Base-by-base conservation (phyloP, 208 protist genomes). In the Leishmania tropica region DNA sequence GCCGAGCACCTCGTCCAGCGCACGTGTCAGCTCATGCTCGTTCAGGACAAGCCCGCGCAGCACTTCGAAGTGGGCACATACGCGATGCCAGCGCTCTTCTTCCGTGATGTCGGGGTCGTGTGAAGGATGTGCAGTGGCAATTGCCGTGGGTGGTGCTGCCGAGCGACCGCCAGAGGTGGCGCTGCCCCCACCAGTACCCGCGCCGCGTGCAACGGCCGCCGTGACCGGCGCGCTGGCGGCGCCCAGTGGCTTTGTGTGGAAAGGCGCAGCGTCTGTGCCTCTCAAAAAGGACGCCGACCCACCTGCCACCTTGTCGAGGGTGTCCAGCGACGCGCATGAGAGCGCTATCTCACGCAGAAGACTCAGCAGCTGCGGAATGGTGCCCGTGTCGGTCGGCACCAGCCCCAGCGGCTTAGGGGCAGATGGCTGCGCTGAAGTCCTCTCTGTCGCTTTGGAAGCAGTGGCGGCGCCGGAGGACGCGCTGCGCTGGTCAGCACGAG, bases 261-360 rank as follows among this genome's bases (percentile, higher is more conserved):
- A 45, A 53, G 17, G n/a, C 7, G 24, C 62, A 45, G 58, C 77
- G 5, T 11, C 40, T 15, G 37, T 5, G 48, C 62, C 31, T 53
- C 51, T 45, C 24, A 37, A 56, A 19, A 64, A 53, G 48, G 40
- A 35, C 37, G 7, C 24, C n/a, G 64, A 48, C 31, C 37, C 35
- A 40, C 40, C 40, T 3, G 70, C 40, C 28, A 40, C 54, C 51
- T 45, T 48, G 6, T 75, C 62, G 42, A 92, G 45, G n/a, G 83
- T 76, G 62, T 87, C 87, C 11, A 90, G 85, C 24, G 91, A 85
- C 58, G 80, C 81, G 71, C 88, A 87, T 10, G 80, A 85, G 5
- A 90, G 83, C 19, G 87, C 85, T 42, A 96, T 88, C 77, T 94
- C 89, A 5, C 87, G 87, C 56, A 96, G 84, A 17, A 78, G 58